Base-by-base conservation (phyloP, 1,139 yeast species). In the Hyphopichia pseudoburtonii region DNA sequence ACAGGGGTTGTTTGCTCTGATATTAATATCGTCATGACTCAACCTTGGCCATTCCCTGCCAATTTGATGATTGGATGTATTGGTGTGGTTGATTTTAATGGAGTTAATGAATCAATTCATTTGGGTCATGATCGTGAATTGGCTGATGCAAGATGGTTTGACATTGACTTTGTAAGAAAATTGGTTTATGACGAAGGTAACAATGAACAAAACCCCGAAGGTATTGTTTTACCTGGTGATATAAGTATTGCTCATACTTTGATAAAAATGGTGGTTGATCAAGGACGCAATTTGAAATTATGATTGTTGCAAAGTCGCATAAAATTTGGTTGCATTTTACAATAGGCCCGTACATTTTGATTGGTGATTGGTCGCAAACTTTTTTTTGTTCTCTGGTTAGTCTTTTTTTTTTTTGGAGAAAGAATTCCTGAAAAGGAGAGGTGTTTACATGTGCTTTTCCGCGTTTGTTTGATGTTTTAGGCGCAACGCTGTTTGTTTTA, bases 1-100 rank as follows among this genome's bases (percentile, higher is more conserved):
- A 82, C 97, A 2, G 98, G 98, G 3, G 86, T 88, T 25, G 72
- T 64, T 31, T 80, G 86, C 36, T 68, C 76, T 27, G 65, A 70
- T 30, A 83, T 89, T 25, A 60, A 68, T 35, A 72, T 89, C 35
- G 65, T 82, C 22, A 70, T 80, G 54, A 78, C 92, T 7, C 97
- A 89, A 60, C 96, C 97, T 5, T 89, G 97, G 97, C 98, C 97
- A 17, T 90, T 81, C 62, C 97, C 97, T 1, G 88, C 88, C 1
- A 89, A 86, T 56, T 63, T 92, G 51, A 90, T 90, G 97, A 75
- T 92, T 50, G 97, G 97, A 9, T 89, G 97, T 59, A 59, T 89
- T 40, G 96, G 87, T 0, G 70, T 73, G 27, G 85, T 82, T 2
- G 86, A 82, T 8, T 80, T 78, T 51, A 72, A 81, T 46, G 85